phyloP scores from a whole-genome alignment of 2,329 filamentous ascomycete species.

The Fusarium protoensiforme region DNA sequence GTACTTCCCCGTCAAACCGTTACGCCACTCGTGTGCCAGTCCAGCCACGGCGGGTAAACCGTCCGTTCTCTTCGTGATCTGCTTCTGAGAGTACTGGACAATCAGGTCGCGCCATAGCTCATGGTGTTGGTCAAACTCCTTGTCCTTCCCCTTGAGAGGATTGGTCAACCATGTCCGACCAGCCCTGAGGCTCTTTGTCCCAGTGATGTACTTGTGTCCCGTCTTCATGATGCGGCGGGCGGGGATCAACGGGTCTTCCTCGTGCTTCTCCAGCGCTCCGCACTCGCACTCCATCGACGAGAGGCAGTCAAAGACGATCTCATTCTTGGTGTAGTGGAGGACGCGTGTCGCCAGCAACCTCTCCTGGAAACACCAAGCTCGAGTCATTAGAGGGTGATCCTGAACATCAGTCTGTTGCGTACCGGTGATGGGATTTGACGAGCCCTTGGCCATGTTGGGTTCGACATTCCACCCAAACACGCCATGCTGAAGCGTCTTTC shows the following conservation, averaged over 20 bases:
- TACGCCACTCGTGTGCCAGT: slow-evolving; percentile 34
- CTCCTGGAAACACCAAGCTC: slow-evolving; percentile 47
- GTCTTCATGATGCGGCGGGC: slow-evolving; percentile 36
- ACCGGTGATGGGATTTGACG: slow-evolving; percentile 10
- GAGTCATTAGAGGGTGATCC: slow-evolving; percentile 31
- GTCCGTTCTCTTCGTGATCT: slow-evolving; percentile 36
- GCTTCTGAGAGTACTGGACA: slow-evolving; percentile 36
- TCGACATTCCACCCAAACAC: slow-evolving; percentile 28
- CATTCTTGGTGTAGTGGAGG: slow-evolving; percentile 43
- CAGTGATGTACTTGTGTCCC: slow-evolving; percentile 30
- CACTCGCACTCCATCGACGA: slow-evolving; percentile 41
- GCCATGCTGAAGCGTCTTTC: slow-evolving; percentile 10
- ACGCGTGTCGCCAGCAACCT: slow-evolving; percentile 41
- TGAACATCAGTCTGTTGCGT: neutral
- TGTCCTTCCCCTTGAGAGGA: neutral
- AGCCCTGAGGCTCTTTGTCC: slow-evolving; percentile 4
- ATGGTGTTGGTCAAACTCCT: slow-evolving; percentile 21
- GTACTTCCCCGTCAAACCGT: slow-evolving; percentile 29
- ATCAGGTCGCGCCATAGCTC: slow-evolving; percentile 40
- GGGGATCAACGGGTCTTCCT: slow-evolving; percentile 25
- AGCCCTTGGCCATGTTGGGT: slow-evolving; percentile 4
- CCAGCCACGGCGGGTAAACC: slow-evolving; percentile 40
- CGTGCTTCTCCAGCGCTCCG: slow-evolving; percentile 25
- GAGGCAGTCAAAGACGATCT: slow-evolving; percentile 41
- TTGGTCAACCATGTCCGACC: neutral